Base-by-base conservation (phyloP, 1,284 basidiomycete species). In the Ustilago sp. region DNA sequence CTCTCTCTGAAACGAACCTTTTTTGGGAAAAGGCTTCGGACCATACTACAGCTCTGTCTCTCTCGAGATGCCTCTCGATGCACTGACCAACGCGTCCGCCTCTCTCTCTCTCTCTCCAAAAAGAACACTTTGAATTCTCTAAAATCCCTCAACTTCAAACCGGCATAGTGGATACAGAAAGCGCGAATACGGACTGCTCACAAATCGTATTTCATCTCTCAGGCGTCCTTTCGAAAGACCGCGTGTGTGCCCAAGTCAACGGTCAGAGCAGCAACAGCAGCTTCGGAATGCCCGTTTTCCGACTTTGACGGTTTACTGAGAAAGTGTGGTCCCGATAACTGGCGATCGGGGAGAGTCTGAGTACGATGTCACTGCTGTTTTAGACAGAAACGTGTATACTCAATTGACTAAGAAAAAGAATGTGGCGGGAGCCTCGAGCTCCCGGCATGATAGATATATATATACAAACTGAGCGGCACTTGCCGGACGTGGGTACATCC, bases 51-150 rank as follows among this genome's bases (percentile, higher is more conserved):
- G 19, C 53, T 12, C 7, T 39, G 19, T 39, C 36, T 9, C 35
- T 39, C 43, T 47, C 13, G 11, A 39, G 8, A 34, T 28, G 47
- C 32, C 19, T n/a, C 31, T 23, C 55, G 31, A 59, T 60, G 58
- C 58, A 60, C 48, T 38, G 50, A 60, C 48, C 58, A 52, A 60
- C 48, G 48, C 58, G 48, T 34, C 50, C 58, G 12, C 34, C 28
- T 12, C 28, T 13, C 19, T 41, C 28, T 13, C 23, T 32, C 28
- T 13, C 23, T 32, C 15, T 52, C 34, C 31, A 13, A 19, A 55
- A 38, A 3, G 31, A 4, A 8, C 1, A 52, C 23, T 34, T 13
- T 48, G 8, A 39, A 23, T 1, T 48, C 50, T 32, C 12, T 41
- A 17, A 38, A 54, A 38, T 54, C 36, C 35, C 32, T 34, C n/a